Base-by-base conservation (phyloP, 2,329 filamentous ascomycete genomes). In the Aspergillus sp. region DNA sequence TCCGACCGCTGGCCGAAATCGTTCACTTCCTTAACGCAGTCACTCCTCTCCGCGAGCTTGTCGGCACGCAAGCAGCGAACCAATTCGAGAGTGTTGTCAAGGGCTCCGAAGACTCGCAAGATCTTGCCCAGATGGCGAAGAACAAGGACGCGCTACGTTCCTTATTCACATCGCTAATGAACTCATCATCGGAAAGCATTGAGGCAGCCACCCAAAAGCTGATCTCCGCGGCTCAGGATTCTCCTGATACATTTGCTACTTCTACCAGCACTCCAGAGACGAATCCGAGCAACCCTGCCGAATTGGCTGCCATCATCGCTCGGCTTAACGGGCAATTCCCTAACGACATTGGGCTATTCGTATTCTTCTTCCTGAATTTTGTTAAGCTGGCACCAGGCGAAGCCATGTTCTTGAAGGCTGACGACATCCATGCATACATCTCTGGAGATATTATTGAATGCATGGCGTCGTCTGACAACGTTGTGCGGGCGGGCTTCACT, bases 381-480 rank as follows among this genome's bases (percentile, higher is more conserved):
- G 91, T 99, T 72, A 90, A 88, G 67, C 86, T 99, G 13, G 81
- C 90, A 53, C 87, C 93, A 1, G 95, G 95, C 55, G 94, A 99
- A 79, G 95, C 94, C 8, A 90, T 99, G 82, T 99, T 98, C 80
- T 84, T 99, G 38, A 91, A 92, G 70, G 95, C 95, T 6, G 94
- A 99, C 72, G 95, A 98, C 72, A 98, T 98, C 70, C 95, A 99
- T 75, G 95, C 95, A 52, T 99, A 99, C 59, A 79, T 81, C 48
- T 80, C 78, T 5, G 79, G 79, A 36, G 94, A 99, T 72, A 96
- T 99, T 68, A 92, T 99, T 74, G 95, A 99, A 79, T 99, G 95
- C 82, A 99, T 99, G 95, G 95, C 95, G 0, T 90, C 92, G 8
- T 96, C 91, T n/a, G 95, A 99, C 83, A 99, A 99, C 67, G 95